Evolutionary conservation across 306 rosid genomes (phyloP), one percentile per base, ranked within the genome.

Genomic region (Begonia fuchsioides): DNA sequence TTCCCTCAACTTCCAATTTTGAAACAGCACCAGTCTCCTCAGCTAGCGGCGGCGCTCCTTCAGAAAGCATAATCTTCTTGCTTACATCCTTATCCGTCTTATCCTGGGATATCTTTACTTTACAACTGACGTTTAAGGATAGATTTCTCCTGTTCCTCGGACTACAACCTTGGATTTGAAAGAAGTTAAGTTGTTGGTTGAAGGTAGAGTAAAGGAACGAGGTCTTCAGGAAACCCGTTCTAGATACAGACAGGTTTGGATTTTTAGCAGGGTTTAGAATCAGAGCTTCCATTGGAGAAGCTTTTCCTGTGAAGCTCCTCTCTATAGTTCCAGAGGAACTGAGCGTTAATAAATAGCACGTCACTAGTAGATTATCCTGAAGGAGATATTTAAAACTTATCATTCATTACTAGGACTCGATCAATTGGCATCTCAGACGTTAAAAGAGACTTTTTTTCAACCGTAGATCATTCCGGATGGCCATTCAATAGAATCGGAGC

Each of bases 51-150:
- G 95, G 92, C 11, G 69, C 63, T n/a, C 46, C 61, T 59, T 90
- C 87, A 7, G 94, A 79, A 15, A 81, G 71, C 38, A 81, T 52
- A 61, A 90, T 90, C 80, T 74, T 79, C 74, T 75, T 77, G 41
- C 70, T 11, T 12, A 69, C 54, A 2, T 47, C 64, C 17, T 61
- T 71, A 64, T 54, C 70, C 56, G 69, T 56, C 43, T 63, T 56
- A n/a, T 70, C 81, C 47, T 47, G 86, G 43, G 86, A 68, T 26
- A 61, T 62, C 65, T 77, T 79, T 8, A 72, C 61, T 59, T 62
- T 61, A 45, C 77, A 81, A 49, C 26, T 62, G 66, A 65, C 16
- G 55, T 77, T 44, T 59, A 74, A 43, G 44, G 73, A 43, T 40
- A 51, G 52, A 15, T 13, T 38, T 68, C 57, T 56, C 51, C 52